Base-by-base conservation (phyloP, 2,329 filamentous ascomycete genomes). In the Aspergillus ruber region DNA sequence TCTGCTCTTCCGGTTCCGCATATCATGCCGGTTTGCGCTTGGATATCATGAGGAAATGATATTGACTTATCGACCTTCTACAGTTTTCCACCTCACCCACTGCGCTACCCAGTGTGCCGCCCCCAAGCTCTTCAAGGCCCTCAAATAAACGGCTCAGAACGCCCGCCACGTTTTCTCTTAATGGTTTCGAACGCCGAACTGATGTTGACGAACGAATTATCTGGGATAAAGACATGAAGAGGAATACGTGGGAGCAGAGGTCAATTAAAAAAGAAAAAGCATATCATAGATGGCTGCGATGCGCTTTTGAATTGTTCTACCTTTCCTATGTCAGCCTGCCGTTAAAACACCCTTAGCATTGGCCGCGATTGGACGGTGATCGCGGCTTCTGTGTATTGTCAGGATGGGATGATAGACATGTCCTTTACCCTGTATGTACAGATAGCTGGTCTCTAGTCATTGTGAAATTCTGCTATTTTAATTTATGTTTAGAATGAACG, bases 81-180 rank as follows among this genome's bases (percentile, higher is more conserved):
- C 61, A 96, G 91, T 96, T 80, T 98, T 98, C 86, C 91, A 98
- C 76, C 88, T 98, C 63, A 85, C 88, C 63, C 93, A 97, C 81
- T 98, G 93, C 78, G 89, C 91, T 56, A 88, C 82, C 64, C 78
- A 85, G 69, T 98, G 93, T 71, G 91, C 93, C 55, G 93, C 93
- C 47, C 90, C 91, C 65, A 96, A 95, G 84, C 86, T 98, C 65
- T 98, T 89, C 83, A 81, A 84, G 57, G 77, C 84, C 74, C 86
- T 97, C 71, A 94, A 91, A 82, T 97, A 95, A 81, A 75, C 46
- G 50, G 55, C 49, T 60, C 53, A 36, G 21, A 27, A 27, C 43
- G 38, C 50, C 50, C 46, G 32, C 50, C 48, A 43, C 48, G 40
- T 40, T 48, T 52, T 48, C 48, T 55, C 48, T 51, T 45, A 48